Base-by-base conservation (phyloP, 202 grass and related monocot genomes). In the Elaeis oleifera region DNA sequence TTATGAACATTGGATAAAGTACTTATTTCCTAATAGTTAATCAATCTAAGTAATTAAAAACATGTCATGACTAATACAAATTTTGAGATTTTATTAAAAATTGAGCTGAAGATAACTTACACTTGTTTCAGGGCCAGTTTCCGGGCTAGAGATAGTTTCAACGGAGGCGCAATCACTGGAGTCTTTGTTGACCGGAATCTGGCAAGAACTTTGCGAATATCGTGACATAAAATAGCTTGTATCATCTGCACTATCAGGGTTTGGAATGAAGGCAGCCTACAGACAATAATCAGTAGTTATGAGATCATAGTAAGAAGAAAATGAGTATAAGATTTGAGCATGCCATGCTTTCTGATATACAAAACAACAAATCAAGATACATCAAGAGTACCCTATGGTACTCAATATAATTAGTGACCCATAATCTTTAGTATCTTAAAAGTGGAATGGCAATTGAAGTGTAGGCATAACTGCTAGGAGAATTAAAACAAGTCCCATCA, bases 221-320 rank as follows among this genome's bases (percentile, higher is more conserved):
- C 69, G 51, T 19, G 53, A 60, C 54, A 79, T 32, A 19, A 79
- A 79, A 59, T 79, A 79, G 27, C 77, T 73, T 20, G 77, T 79
- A 53, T 79, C 77, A 24, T 79, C 77, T 68, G 25, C 49, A 54
- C 49, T 73, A 22, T 79, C 70, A 48, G 77, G 69, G 23, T 67
- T 60, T 32, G 62, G 77, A 23, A 79, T 53, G 52, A 79, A 79
- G 72, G 69, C 77, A 23, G 77, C 69, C 77, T 79, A 11, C 36
- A 61, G 13, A 1, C 5, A 16, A 67, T 31, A 22, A 53, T n/a
- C 16, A 5, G 11, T 44, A 44, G 36, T 11, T 44, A 13, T 44
- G 36, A 44, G 36, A 44, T 44, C 36, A 44, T 44, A 0, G 36
- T 44, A 44, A 44, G 8, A 44, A 44, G 36, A 44, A 44, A 13